A percentile compares a stretch with the other conserved stretches of the same genome.
These are phyloP conservation scores for Tolypocladium inflatum DNA, from an alignment of 2,329 filamentous ascomycete species.

Conservation along the genomic window DNA sequence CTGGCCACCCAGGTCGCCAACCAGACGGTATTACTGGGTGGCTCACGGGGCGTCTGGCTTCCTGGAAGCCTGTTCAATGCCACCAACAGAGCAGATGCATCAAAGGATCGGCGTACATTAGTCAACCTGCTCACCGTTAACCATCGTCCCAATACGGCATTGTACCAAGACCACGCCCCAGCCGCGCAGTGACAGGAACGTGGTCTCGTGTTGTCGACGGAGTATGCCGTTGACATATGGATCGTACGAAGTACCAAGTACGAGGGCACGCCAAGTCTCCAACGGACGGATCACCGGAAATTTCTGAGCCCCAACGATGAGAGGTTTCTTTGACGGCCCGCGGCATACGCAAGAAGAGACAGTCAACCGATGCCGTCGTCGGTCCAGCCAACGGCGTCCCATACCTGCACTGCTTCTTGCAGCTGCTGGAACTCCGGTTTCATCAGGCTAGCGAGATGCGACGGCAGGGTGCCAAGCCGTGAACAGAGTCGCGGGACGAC, in stretches of 20 bases:
- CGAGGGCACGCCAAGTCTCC: background rate
- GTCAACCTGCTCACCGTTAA: background rate
- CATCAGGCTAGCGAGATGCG: background rate
- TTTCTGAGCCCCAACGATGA: background rate
- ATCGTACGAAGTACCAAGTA: background rate
- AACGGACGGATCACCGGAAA: background rate
- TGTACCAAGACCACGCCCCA: background rate
- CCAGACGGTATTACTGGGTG: background rate
- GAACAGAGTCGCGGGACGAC: background rate
- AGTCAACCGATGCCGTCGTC: background rate
- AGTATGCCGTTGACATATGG: too few relatives aligned
- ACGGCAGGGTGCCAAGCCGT: background rate
- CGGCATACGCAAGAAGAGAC: too few relatives aligned
- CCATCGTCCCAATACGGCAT: background rate
- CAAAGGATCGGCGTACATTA: background rate
- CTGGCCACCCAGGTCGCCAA: background rate
- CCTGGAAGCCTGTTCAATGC: background rate
- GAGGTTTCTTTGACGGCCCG: background rate
- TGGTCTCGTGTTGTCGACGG: background rate
- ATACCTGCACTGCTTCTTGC: background rate
- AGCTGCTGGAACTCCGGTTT: background rate
- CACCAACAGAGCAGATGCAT: background rate
- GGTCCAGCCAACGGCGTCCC: background rate
- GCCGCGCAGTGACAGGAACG: background rate
- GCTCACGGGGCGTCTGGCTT: background rate